These are phyloP conservation scores for Dioszegia hungarica DNA, from an alignment of 768 basidiomycete genomes.

Conservation along the genomic window DNA sequence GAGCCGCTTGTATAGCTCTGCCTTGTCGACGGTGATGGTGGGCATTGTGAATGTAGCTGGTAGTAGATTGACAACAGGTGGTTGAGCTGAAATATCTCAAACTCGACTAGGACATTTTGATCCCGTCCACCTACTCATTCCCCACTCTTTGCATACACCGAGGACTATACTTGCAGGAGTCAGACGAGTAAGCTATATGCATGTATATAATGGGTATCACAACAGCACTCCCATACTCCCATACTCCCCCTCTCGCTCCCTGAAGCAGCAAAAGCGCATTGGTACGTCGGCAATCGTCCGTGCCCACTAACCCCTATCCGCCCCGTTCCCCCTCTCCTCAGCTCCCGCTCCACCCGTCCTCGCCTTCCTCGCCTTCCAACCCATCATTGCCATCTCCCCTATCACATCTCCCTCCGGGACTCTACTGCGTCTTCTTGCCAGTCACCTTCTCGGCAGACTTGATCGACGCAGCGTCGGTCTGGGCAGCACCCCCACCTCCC, in stretches of 20 bases:
- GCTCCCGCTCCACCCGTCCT: background rate
- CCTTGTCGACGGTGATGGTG: slow-evolving; percentile 91
- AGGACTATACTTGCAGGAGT: background rate
- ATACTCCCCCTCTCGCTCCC: too few relatives aligned
- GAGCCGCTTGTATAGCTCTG: slow-evolving; percentile 82
- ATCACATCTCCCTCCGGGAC: too few relatives aligned
- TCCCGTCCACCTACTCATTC: background rate
- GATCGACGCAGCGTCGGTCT: slow-evolving; percentile 79
- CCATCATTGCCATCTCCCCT: too few relatives aligned
- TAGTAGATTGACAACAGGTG: background rate
- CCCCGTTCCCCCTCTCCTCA: background rate
- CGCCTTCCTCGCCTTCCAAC: too few relatives aligned
- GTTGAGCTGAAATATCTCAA: background rate
- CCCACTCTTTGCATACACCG: background rate
- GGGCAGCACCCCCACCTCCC: slow-evolving; percentile 57
- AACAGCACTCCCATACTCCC: too few relatives aligned
- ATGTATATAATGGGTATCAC: background rate
- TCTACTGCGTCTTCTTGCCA: slow-evolving; percentile 35
- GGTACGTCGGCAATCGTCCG: too few relatives aligned
- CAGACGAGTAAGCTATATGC: background rate
- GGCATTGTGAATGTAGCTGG: slow-evolving; percentile 54
- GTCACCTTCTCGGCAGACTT: slow-evolving; percentile 83
- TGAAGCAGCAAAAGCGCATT: too few relatives aligned
- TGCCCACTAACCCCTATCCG: too few relatives aligned
- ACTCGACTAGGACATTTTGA: background rate